Conservation (phyloP, 139 green algal genomes). For the Tetraselmis chui region DNA sequence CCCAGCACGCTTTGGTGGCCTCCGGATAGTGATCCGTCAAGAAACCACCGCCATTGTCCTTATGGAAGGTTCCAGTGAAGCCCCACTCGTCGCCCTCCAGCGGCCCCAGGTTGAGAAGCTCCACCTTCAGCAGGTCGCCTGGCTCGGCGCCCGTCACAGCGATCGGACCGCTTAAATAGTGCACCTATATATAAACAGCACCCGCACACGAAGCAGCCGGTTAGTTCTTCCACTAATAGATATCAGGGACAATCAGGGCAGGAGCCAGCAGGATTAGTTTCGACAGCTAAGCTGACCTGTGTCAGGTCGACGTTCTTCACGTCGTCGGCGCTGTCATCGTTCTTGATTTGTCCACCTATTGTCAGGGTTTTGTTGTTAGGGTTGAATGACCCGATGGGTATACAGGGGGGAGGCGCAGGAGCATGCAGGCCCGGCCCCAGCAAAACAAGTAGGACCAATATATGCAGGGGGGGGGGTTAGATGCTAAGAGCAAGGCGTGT, state of each 20-base stretch:
- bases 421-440: neutral
- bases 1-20: conserved; percentile 62
- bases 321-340: conserved; percentile 66
- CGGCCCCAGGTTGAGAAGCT: conserved; percentile 61
- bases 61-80: conserved; percentile 69
- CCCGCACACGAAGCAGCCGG: too few species aligned
- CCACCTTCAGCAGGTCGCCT: conserved; percentile 63
- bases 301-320: conserved; percentile 56
- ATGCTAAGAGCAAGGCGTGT: neutral
- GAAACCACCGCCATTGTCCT: conserved; percentile 69
- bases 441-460: too few species aligned
- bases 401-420: neutral
- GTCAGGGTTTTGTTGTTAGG: neutral
- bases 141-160: conserved; percentile 31
- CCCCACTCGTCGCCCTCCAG: conserved; percentile 63
- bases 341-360: conserved; percentile 50
- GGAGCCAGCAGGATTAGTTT: too few species aligned
- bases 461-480: neutral
- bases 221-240: too few species aligned
- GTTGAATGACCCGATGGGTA: neutral
- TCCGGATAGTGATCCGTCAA: conserved; percentile 69
- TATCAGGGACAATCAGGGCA: too few species aligned
- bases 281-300: conserved; percentile 9
- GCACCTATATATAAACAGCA: too few species aligned
- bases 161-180: conserved; percentile 65